Percentiles rank a stretch among this genome's conserved stretches.
These are phyloP conservation scores for Tolypocladium inflatum DNA, from an alignment of 2,329 filamentous ascomycete genomes.

Conservation along the genomic window DNA sequence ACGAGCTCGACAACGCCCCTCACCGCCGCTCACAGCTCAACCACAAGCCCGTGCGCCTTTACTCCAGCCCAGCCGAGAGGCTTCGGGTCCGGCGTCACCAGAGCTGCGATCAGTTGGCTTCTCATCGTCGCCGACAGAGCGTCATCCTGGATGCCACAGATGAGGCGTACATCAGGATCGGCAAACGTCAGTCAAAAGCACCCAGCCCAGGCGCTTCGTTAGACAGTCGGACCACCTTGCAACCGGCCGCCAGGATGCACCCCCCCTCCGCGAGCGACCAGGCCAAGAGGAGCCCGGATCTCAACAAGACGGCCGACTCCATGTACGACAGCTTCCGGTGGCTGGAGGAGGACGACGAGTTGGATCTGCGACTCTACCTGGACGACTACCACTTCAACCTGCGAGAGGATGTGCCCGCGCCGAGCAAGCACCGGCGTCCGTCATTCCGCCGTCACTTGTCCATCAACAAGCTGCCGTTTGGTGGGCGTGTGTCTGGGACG, in stretches of 20 bases:
- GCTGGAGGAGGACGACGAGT: constrained; percentile 62
- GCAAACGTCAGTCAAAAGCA: constrained; percentile 14
- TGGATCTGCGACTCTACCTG: constrained; percentile 57
- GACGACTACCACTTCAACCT: constrained; percentile 63
- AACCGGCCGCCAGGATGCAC: constrained; percentile 12
- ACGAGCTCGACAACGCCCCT: constrained; percentile 7
- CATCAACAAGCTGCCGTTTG: constrained; percentile 55
- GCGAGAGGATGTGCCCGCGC: constrained; percentile 36
- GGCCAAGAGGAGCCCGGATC: constrained; percentile 6
- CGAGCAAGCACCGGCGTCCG: constrained; percentile 38
- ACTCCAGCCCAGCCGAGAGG: not conserved
- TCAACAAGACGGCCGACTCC: constrained; percentile 33
- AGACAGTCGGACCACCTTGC: not conserved
- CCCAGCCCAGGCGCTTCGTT: not conserved
- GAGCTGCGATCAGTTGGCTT: constrained; percentile 58
- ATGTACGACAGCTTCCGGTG: constrained; percentile 62
- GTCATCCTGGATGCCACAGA: constrained; percentile 24
- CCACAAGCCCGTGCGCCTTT: not conserved
- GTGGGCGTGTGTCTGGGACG: constrained; percentile 39
- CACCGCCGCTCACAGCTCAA: constrained; percentile 1
- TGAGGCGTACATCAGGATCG: constrained; percentile 14
- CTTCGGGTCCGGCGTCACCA: constrained; percentile 51
- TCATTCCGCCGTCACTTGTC: constrained; percentile 66
- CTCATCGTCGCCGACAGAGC: constrained; percentile 24
- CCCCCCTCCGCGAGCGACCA: constrained; percentile 10